Base-by-base conservation (phyloP, 306 rosid genomes). In the Arachis hypogaea region DNA sequence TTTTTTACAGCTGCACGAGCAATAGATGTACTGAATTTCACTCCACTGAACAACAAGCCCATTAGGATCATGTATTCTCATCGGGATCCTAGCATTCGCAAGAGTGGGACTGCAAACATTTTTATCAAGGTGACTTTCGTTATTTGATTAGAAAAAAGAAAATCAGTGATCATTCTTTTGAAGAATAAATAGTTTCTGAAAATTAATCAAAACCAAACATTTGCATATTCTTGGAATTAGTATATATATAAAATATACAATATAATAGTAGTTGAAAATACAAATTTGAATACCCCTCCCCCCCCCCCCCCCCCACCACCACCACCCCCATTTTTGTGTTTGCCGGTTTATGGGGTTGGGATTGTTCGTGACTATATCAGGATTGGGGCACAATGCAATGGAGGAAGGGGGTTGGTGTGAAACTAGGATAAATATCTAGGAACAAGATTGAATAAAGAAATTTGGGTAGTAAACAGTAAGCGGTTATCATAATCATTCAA, bases 41-140 rank as follows among this genome's bases (percentile, higher is more conserved):
- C 92, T 77, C 85, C 88, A 9, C 77, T 88, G 81, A 85, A 82
- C 80, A 85, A 68, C 90, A 88, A 77, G 38, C 43, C 84, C 58
- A 91, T 87, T 68, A 77, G 92, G 66, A 61, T 87, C 46, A 77
- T 84, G 92, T 86, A 87, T 80, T 88, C 93, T 52, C 88, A 85
- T 62, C 84, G 97, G 54, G 90, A 83, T 80, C 93, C 97, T 56
- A 85, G 89, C 67, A 66, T 74, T 72, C 78, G 94, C 69, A 88
- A 87, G 82, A 89, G 93, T 67, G 92, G 96, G 14, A 72, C 89
- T 28, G 88, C 73, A 6, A 85, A 85, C 76, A 91, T 91, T 67
- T 88, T 88, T 80, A 83, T 87, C 66, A 84, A 86, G 97, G 93
- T 89, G 55, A 38, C 2, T 5, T 4, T 7, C 5, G 2, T 9